Evolutionary conservation across 257 asterid species (phyloP).

Genomic region (Solanum boliviense): DNA sequence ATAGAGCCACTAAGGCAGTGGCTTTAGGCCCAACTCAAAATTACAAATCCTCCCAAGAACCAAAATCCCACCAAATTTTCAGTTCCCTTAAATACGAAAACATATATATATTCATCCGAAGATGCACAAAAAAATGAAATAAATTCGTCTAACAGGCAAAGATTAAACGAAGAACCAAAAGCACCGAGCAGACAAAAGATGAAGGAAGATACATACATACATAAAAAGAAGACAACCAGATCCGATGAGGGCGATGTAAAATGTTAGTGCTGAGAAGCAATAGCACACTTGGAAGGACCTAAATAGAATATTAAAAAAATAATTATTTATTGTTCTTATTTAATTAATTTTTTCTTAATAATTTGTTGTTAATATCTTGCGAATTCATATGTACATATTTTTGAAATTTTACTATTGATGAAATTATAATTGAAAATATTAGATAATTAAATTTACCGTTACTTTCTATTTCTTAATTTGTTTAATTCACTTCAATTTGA

Average conservation of each 20-base stretch:
- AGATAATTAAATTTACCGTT: too few relatives aligned
- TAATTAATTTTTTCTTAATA: too few relatives aligned
- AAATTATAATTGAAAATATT: too few relatives aligned
- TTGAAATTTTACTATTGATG: not conserved
- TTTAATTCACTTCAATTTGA: too few relatives aligned
- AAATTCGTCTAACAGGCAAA: too few relatives aligned
- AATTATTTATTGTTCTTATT: too few relatives aligned
- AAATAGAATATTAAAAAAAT: not conserved
- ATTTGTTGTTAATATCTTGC: too few relatives aligned
- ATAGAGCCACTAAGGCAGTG: too few relatives aligned
- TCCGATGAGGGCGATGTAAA: not conserved
- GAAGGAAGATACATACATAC: not conserved
- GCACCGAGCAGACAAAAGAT: not conserved
- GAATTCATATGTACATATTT: not conserved
- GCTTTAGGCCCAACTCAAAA: not conserved
- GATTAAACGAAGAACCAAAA: too few relatives aligned
- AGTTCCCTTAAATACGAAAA: not conserved
- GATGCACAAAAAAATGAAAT: too few relatives aligned
- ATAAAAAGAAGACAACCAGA: not conserved
- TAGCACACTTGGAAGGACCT: too few relatives aligned
- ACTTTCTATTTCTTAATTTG: too few relatives aligned
- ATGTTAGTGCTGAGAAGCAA: not conserved
- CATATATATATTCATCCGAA: not conserved
- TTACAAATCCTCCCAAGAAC: not conserved
- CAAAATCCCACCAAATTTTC: not conserved